Evolutionary conservation across 805 yeast genomes (phyloP).

Genomic region (Kodamaea kaohsiungensis): DNA sequence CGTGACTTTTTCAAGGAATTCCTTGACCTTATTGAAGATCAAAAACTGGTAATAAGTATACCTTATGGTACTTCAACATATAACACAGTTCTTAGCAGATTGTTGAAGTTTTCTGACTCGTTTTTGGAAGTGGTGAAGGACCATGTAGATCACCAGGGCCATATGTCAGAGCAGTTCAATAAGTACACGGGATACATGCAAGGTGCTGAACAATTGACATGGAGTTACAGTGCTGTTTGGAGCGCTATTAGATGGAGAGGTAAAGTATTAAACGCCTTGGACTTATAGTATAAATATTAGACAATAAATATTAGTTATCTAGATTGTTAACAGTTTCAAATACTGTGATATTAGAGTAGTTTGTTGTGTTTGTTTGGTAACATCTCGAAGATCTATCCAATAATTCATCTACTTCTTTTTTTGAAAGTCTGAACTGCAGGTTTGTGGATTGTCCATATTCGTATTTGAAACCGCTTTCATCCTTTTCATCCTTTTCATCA

Average conservation of each 20-base stretch:
- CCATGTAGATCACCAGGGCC: constrained; percentile 66
- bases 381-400: constrained; percentile 49
- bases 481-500: constrained; percentile 6
- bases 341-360: constrained; percentile 31
- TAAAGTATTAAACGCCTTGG: constrained; percentile 27
- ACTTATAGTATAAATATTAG: background rate
- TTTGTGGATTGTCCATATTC: background rate
- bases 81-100: constrained; percentile 42
- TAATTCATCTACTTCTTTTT: constrained; percentile 50
- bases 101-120: constrained; percentile 64
- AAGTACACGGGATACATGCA: constrained; percentile 78
- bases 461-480: constrained; percentile 5
- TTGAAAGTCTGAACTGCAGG: constrained; percentile 21
- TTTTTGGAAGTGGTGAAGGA: constrained; percentile 58
- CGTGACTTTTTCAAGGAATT: constrained; percentile 35
- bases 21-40: constrained; percentile 20
- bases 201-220: constrained; percentile 85
- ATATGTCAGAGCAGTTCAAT: constrained; percentile 88
- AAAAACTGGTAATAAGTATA: constrained; percentile 23
- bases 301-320: constrained; percentile 2
- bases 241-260: constrained; percentile 66
- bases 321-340: constrained; percentile 36
- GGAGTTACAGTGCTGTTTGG: constrained; percentile 86
- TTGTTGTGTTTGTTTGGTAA: constrained; percentile 27
- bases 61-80: constrained; percentile 46